A percentile compares a stretch with the other conserved stretches of the same genome.
phyloP scores from a whole-genome alignment of 306 rosid genomes.

The Argentina anserina region DNA sequence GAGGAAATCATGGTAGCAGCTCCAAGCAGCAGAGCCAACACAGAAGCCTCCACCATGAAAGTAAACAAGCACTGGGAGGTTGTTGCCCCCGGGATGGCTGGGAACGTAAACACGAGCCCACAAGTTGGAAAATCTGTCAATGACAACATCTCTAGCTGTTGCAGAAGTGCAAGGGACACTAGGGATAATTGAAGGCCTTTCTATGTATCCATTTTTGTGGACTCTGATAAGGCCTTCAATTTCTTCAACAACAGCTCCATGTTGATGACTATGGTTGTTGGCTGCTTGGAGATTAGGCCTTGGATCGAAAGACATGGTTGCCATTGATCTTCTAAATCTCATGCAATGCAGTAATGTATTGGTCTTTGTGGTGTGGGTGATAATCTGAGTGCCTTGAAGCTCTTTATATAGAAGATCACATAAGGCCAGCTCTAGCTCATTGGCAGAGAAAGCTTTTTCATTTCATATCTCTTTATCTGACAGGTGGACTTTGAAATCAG shows the following conservation, averaged over 20 bases:
- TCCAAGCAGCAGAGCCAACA: constrained; percentile 86
- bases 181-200: constrained; percentile 61
- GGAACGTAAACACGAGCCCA: constrained; percentile 73
- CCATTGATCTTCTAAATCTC: constrained; percentile 42
- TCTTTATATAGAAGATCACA: constrained; percentile 48
- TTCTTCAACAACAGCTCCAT: constrained; percentile 48
- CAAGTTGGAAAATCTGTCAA: constrained; percentile 48
- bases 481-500: constrained; percentile 25
- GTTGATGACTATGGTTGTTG: constrained; percentile 31
- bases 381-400: constrained; percentile 14
- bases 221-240: constrained; percentile 73
- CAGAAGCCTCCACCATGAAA: constrained; percentile 98
- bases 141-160: constrained; percentile 49
- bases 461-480: constrained; percentile 2
- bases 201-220: constrained; percentile 55
- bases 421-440: constrained; percentile 11
- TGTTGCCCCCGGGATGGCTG: constrained; percentile 16
- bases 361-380: constrained; percentile 28
- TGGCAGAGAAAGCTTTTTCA: constrained; percentile 15
- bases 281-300: constrained; percentile 31
- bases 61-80: constrained; percentile 59
- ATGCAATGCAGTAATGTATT: background rate
- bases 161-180: constrained; percentile 42
- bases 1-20: constrained; percentile 77
- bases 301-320: constrained; percentile 48